A percentile compares a stretch with the other conserved stretches of the same genome.
Conservation (phyloP, 768 basidiomycete species). For the Lentinula edodes region DNA sequence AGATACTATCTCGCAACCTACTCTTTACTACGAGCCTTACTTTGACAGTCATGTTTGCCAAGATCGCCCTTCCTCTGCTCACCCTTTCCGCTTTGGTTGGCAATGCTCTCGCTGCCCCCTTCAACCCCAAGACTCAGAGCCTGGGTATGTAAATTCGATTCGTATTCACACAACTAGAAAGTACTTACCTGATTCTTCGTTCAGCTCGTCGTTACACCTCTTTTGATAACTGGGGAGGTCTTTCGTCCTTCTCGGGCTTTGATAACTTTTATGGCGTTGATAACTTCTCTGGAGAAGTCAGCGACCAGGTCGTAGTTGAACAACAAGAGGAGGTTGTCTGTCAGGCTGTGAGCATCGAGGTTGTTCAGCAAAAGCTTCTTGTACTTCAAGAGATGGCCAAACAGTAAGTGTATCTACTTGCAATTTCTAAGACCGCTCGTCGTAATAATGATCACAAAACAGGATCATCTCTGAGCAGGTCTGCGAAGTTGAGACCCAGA, state of each 20-base stretch:
- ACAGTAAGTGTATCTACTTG: constrained; percentile 20
- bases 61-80: constrained; percentile 26
- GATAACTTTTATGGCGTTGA: constrained; percentile 41
- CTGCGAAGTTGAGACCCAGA: constrained; percentile 46
- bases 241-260: constrained; percentile 30
- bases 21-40: not conserved
- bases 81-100: constrained; percentile 25
- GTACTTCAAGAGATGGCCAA: constrained; percentile 43
- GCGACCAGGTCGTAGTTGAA: constrained; percentile 28
- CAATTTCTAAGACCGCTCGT: not conserved
- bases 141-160: constrained; percentile 16
- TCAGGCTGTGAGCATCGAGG: constrained; percentile 27
- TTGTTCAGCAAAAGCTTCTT: constrained; percentile 41
- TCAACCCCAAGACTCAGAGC: constrained; percentile 17
- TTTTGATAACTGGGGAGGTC: constrained; percentile 31
- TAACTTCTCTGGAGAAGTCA: constrained; percentile 35
- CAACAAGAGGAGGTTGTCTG: constrained; percentile 33
- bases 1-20: too few relatives aligned
- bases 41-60: constrained; percentile 30
- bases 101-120: constrained; percentile 23
- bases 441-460: not conserved
- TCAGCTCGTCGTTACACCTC: constrained; percentile 10
- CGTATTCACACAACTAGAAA: not conserved
- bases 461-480: constrained; percentile 42
- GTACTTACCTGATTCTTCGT: not conserved